A percentile compares a stretch with the other conserved stretches of the same genome.
These are phyloP conservation scores for Leersia perrieri DNA, from an alignment of 176 grass and related monocot genomes.

Conservation along the genomic window DNA sequence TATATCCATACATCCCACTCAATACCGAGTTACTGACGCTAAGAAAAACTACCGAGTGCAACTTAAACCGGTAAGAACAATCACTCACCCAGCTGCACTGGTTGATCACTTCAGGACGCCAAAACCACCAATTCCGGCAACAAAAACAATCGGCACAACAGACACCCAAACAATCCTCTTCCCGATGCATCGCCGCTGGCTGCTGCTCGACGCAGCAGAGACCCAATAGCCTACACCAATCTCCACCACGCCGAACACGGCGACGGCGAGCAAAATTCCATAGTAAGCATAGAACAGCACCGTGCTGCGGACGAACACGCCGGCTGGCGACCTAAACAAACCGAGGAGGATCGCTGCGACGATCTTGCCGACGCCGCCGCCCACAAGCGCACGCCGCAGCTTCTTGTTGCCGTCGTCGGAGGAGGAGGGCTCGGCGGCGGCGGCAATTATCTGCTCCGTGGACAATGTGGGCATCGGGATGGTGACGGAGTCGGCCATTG, in stretches of 20 bases:
- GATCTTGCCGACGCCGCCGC: neutral
- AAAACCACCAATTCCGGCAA: neutral
- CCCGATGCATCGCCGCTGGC: neutral
- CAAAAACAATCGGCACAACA: neutral
- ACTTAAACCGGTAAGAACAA: too few species aligned
- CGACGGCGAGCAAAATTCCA: neutral
- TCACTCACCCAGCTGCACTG: too few species aligned
- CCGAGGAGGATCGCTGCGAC: neutral
- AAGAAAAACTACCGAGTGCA: too few species aligned
- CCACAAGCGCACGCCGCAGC: neutral
- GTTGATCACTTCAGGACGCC: neutral
- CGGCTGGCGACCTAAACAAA: neutral
- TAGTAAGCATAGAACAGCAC: neutral
- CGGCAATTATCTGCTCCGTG: neutral
- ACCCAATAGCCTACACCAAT: neutral
- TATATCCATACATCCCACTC: too few species aligned
- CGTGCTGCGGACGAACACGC: neutral
- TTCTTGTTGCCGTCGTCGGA: neutral
- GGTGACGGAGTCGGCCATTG: neutral
- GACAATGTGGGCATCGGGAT: neutral
- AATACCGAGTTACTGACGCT: too few species aligned
- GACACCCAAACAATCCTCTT: neutral
- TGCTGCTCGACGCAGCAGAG: neutral
- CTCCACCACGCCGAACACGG: neutral
- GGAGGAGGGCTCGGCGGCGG: too few species aligned